Evolutionary conservation across 164 flowering plant species (phyloP), one percentile per base, ranked within the genome.

Genomic region (Platanus orientalis): DNA sequence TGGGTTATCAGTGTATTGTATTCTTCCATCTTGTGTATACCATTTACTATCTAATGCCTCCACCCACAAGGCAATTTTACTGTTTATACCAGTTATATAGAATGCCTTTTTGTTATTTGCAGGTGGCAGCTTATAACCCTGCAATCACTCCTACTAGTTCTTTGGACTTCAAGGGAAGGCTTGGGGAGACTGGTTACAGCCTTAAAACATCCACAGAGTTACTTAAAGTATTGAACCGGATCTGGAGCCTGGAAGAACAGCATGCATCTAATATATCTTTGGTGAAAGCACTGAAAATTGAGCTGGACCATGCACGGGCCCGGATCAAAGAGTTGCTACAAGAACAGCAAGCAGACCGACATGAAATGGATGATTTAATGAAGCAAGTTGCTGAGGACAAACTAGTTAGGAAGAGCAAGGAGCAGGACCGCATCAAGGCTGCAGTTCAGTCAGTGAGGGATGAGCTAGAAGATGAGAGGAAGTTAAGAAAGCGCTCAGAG

Each of bases 191-290:
- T 21, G 72, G 78, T 62, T 74, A 73, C 69, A 71, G 69, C 69
- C 80, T 85, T 51, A 84, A 81, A 72, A 88, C 96, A 60, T 92
- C 98, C 2, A 75, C 90, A 6, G 92, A 92, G 67, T 63, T 90
- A 26, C 74, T 90, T 25, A 90, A 85, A 70, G 85, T 88, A 21
- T 71, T 92, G 27, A 87, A 92, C 59, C 74, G 87, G 50, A 87
- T 90, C 28, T 88, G 93, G 96, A 82, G 77, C 52, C 89, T 90
- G 13, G 97, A 92, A 81, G 97, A 92, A 54, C 91, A 88, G 67
- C 87, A 90, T 54, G 69, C 78, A 50, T 77, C 86, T 10, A 82
- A 85, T 66, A 62, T 67, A 42, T 76, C 97, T 21, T 51, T 81
- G 60, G 75, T 85, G 40, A 90, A 77, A 74, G 73, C 83, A n/a